A percentile compares a stretch with the other conserved stretches of the same genome.
phyloP scores from a whole-genome alignment of 2,329 filamentous ascomycete species.

The Lachnellula hyalina region DNA sequence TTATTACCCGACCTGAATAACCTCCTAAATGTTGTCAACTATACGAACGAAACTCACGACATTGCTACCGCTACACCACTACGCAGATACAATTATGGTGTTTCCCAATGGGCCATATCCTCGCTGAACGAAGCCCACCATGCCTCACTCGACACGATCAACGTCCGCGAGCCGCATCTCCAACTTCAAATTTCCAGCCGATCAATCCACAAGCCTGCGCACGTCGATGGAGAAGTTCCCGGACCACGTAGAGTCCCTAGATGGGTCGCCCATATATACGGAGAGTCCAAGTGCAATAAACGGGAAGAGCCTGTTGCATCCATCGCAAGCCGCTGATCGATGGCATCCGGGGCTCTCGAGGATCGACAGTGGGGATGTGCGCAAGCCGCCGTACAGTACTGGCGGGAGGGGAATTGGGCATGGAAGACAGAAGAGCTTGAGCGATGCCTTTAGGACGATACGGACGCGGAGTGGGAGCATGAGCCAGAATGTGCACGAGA shows the following conservation, averaged over 20 bases:
- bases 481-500: conserved; percentile 87
- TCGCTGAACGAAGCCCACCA: conserved; percentile 21
- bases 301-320: conserved; percentile 25
- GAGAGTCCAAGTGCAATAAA: conserved; percentile 16
- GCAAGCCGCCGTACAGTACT: conserved; percentile 22
- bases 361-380: conserved; percentile 39
- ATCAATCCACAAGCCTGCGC: conserved; percentile 19
- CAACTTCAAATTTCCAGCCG: conserved; percentile 28
- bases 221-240: conserved; percentile 52
- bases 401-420: conserved; percentile 43
- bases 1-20: background rate
- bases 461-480: conserved; percentile 77
- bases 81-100: conserved; percentile 10
- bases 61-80: background rate
- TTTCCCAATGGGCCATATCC: conserved; percentile 6
- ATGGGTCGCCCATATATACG: conserved; percentile 15
- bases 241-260: conserved; percentile 43
- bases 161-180: conserved; percentile 32
- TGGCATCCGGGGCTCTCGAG: conserved; percentile 50
- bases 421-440: conserved; percentile 76
- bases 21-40: background rate
- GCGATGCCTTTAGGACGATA: conserved; percentile 81
- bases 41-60: background rate
- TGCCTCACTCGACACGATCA: conserved; percentile 40
- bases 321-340: conserved; percentile 39